Percentiles rank a stretch among this genome's conserved stretches.
Conservation (phyloP, 495 filamentous ascomycete species). For the Pseudevernia furfuracea region DNA sequence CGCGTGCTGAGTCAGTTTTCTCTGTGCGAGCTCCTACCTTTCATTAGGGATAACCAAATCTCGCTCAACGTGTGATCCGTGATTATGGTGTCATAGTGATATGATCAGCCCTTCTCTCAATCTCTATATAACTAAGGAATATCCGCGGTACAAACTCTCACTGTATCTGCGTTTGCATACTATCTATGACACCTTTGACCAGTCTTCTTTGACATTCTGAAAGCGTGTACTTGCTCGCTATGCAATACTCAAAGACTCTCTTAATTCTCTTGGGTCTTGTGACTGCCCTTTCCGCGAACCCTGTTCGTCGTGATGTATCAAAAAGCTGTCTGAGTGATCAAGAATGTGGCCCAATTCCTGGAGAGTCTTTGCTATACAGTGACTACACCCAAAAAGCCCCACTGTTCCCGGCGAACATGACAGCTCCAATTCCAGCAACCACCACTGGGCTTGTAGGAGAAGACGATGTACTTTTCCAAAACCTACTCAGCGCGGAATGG, state of each 20-base stretch:
- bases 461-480: slow-evolving; percentile 13
- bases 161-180: no score
- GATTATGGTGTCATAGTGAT: no score
- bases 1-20: no score
- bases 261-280: background rate
- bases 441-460: slow-evolving; percentile 2
- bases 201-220: background rate
- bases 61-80: no score
- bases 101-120: no score
- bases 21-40: no score
- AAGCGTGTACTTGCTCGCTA: background rate
- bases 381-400: background rate
- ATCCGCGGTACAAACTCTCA: no score
- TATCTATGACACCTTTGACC: no score
- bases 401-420: slow-evolving; percentile 9
- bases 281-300: background rate
- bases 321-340: background rate
- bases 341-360: slow-evolving; percentile 7
- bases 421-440: slow-evolving; percentile 3
- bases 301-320: background rate
- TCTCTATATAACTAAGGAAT: no score
- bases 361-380: slow-evolving; percentile 7
- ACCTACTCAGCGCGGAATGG: slow-evolving; percentile 15
- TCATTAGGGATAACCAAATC: no score
- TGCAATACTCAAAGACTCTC: background rate